These are phyloP conservation scores for Aspergillus eucalypticola DNA, from an alignment of 2,329 filamentous ascomycete genomes.

Conservation along the genomic window DNA sequence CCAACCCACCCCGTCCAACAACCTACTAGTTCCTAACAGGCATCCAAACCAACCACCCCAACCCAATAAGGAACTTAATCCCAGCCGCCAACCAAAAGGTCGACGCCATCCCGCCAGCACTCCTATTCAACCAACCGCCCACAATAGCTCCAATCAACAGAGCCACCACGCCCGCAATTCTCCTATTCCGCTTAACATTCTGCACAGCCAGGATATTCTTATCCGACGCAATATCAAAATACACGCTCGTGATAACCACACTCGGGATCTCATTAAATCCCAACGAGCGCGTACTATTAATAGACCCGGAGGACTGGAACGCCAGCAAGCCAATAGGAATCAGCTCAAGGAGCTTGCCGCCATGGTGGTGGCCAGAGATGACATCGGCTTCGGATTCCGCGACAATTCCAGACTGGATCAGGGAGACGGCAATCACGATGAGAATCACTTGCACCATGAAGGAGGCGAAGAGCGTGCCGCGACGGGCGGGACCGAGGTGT, in stretches of 20 bases:
- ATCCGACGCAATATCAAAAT: constrained; percentile 49
- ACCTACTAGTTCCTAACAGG: constrained; percentile 7
- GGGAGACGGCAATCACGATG: constrained; percentile 42
- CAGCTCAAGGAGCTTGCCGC: constrained; percentile 38
- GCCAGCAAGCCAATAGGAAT: constrained; percentile 47
- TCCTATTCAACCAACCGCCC: constrained; percentile 47
- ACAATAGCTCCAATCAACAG: constrained; percentile 44
- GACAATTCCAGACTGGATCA: constrained; percentile 43
- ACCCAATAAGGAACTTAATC: constrained; percentile 40
- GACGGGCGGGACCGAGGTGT: constrained; percentile 34
- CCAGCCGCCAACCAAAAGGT: constrained; percentile 47
- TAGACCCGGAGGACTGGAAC: constrained; percentile 48
- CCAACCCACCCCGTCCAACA: neutral
- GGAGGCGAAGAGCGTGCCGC: constrained; percentile 42
- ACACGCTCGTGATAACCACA: constrained; percentile 49
- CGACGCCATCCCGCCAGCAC: constrained; percentile 44
- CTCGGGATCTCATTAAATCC: constrained; percentile 48
- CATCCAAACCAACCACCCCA: constrained; percentile 44
- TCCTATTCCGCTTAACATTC: constrained; percentile 43
- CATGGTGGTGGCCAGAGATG: constrained; percentile 18
- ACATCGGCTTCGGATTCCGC: constrained; percentile 26
- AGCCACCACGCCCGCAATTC: constrained; percentile 39
- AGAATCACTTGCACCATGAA: constrained; percentile 43
- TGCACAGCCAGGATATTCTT: constrained; percentile 35
- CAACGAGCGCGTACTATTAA: constrained; percentile 45